These are phyloP conservation scores for Homolaphlyctis polyrhiza DNA, from an alignment of 371 early-diverging fungal genomes.

Conservation along the genomic window DNA sequence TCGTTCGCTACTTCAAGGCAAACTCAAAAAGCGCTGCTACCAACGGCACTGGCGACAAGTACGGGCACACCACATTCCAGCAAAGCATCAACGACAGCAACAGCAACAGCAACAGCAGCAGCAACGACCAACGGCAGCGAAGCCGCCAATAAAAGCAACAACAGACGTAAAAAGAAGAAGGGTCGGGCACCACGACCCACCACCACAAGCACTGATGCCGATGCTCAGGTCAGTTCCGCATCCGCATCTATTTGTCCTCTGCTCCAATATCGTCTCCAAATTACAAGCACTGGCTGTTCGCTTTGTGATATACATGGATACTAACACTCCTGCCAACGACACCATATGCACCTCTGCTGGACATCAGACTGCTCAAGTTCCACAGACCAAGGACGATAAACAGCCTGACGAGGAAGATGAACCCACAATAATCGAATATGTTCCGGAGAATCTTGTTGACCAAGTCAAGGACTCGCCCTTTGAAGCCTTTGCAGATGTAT, in stretches of 20 bases:
- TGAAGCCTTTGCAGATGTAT: constrained; percentile 20
- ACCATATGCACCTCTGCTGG: no score
- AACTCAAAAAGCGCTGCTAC: background rate
- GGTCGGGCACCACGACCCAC: background rate
- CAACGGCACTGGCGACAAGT: background rate
- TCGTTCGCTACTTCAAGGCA: constrained; percentile 8
- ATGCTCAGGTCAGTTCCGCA: background rate
- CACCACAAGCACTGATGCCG: background rate
- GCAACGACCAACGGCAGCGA: constrained; percentile 4
- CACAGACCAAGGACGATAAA: no score
- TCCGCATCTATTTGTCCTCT: background rate
- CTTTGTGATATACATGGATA: no score
- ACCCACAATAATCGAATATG: constrained; percentile 24
- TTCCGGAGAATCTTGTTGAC: constrained; percentile 15
- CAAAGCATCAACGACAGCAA: background rate
- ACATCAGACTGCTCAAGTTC: no score
- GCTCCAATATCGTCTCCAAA: no score
- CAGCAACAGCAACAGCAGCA: background rate
- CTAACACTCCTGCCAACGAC: no score
- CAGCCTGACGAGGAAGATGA: no score
- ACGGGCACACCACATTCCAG: background rate
- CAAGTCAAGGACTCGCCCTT: constrained; percentile 5
- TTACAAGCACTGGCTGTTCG: no score
- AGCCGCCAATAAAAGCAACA: constrained; percentile 6
- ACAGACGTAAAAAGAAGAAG: constrained; percentile 17